Conservation (phyloP, 129 eudicot species). For the Chrysanthemum makinoi region DNA sequence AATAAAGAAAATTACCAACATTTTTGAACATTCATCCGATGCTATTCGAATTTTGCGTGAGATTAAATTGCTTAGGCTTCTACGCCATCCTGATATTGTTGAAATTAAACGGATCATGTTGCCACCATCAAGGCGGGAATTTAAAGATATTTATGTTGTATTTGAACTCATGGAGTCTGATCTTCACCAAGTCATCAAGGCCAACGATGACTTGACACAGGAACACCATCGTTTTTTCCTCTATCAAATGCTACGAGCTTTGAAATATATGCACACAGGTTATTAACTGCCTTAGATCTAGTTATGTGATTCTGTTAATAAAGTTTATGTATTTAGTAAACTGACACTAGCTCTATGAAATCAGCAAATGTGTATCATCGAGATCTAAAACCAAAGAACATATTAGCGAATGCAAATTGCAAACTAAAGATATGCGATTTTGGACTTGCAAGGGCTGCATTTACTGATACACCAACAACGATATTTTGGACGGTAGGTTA, state of each 20-base stretch:
- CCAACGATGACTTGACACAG: constrained; percentile 85
- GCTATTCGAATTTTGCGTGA: constrained; percentile 90
- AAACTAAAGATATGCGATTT: constrained; percentile 91
- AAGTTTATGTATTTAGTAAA: background rate
- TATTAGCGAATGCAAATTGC: constrained; percentile 91
- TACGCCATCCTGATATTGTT: constrained; percentile 85
- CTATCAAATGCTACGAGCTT: constrained; percentile 80
- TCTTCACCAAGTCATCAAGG: constrained; percentile 92
- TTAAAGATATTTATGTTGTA: constrained; percentile 87
- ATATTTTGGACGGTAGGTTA: constrained; percentile 82
- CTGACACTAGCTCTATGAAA: constrained; percentile 26
- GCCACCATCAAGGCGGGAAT: constrained; percentile 87
- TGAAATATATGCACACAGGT: constrained; percentile 93
- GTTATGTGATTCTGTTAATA: background rate
- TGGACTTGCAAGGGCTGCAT: constrained; percentile 90
- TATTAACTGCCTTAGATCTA: background rate
- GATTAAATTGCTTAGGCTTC: constrained; percentile 79
- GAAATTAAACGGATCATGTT: constrained; percentile 86
- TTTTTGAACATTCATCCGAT: constrained; percentile 85
- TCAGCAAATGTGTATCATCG: constrained; percentile 94
- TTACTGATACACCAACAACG: constrained; percentile 81
- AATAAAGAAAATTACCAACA: constrained; percentile 79
- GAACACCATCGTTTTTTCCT: constrained; percentile 89
- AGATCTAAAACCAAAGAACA: constrained; percentile 85
- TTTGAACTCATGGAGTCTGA: constrained; percentile 96